Evolutionary conservation across 306 rosid genomes (phyloP), one percentile per base, ranked within the genome.

Genomic region (Vigna radiata): DNA sequence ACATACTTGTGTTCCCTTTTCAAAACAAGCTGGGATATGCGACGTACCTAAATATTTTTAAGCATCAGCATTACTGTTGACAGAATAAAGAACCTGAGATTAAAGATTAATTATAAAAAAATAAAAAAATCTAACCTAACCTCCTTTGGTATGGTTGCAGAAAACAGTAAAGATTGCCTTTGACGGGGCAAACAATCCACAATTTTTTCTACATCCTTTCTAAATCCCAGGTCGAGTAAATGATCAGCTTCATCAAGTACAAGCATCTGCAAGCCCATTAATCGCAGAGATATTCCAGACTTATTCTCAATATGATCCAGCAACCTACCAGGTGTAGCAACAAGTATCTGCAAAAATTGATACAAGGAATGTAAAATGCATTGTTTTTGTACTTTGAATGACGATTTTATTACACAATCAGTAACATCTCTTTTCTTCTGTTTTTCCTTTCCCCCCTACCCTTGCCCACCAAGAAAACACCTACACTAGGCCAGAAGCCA

Each of bases 141-240:
- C 97, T 95, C 98, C 87, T 91, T 95, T 14, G 98, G 97, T 16
- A 95, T 82, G 68, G 98, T 95, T 60, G 97, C 92, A 77, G 98
- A 89, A 80, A 92, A 92, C 68, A 92, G 72, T 79, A 95, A 81
- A 49, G 97, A 90, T 78, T 92, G 98, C 81, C 97, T 86, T 73
- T 53, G 85, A 70, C 96, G 97, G 48, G 98, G 98, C 78, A 95
- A 85, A 82, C 98, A 95, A 83, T 95, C 98, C 83, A 90, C 91
- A 63, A 95, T 88, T 80, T 88, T 95, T 87, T 95, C 98, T 37
- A 95, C 68, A 81, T 91, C 97, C 82, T 88, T 92, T 64, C 98
- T 90, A 81, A 95, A 95, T 47, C 98, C 98, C 69, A 95, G 83
- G 87, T 95, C 97, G 75, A 95, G 77, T 44, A 95, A 89, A 85